Evolutionary conservation across 2,329 filamentous ascomycete genomes (phyloP).

Genomic region (Fusarium proliferatum): DNA sequence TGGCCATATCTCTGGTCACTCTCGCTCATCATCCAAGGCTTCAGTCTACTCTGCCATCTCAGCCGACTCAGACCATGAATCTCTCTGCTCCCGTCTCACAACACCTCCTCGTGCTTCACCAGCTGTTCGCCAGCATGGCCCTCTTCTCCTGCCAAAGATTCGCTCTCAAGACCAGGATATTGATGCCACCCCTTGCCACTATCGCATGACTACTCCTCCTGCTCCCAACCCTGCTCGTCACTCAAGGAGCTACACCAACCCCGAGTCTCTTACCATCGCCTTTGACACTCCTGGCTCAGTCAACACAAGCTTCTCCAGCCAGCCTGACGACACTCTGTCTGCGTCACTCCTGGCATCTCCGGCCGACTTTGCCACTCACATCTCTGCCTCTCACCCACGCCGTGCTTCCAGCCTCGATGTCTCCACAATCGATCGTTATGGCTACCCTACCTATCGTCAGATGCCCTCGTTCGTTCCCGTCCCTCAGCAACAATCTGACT

Average conservation of each 20-base stretch:
- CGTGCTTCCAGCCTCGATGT: conserved; percentile 77
- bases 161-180: conserved; percentile 84
- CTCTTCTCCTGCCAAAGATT: conserved; percentile 86
- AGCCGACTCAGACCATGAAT: conserved; percentile 68
- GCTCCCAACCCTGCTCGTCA: conserved; percentile 56
- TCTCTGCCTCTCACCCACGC: conserved; percentile 51
- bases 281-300: conserved; percentile 46
- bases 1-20: conserved; percentile 59
- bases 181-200: conserved; percentile 63
- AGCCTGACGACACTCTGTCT: conserved; percentile 43
- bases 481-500: conserved; percentile 48
- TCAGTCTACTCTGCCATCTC: conserved; percentile 73
- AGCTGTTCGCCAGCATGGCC: conserved; percentile 81
- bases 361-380: conserved; percentile 63
- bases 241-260: conserved; percentile 70
- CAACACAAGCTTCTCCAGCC: conserved; percentile 54
- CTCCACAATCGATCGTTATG: conserved; percentile 73
- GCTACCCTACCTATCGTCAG: conserved; percentile 86
- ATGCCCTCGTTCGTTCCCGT: conserved; percentile 62
- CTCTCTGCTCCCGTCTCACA: conserved; percentile 73
- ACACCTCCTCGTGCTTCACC: conserved; percentile 74
- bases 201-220: conserved; percentile 49
- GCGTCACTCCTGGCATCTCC: conserved; percentile 74
- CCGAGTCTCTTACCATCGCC: conserved; percentile 61
- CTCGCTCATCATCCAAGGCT: conserved; percentile 72